Evolutionary conservation across 2,329 filamentous ascomycete species (phyloP).

Genomic region (Arthroderma sp.): DNA sequence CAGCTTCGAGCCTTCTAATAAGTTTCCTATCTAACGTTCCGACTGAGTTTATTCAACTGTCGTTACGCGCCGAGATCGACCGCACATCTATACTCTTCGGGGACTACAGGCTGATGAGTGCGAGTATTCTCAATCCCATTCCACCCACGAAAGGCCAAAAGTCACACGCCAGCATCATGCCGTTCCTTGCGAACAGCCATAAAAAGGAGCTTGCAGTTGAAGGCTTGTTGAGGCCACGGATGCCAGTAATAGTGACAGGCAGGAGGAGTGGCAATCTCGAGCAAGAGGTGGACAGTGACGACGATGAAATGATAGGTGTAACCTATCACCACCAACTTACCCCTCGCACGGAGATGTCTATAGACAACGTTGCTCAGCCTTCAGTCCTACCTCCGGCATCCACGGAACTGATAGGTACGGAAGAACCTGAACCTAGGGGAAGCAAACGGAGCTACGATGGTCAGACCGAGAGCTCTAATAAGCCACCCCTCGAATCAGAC

Average conservation of each 20-base stretch:
- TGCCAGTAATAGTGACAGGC: constrained; percentile 31
- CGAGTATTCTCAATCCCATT: constrained; percentile 70
- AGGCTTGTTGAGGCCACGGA: constrained; percentile 46
- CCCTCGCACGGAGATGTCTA: too few relatives aligned
- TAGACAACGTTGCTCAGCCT: too few relatives aligned
- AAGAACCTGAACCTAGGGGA: too few relatives aligned
- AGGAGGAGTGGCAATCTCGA: constrained; percentile 18
- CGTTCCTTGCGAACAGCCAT: constrained; percentile 59
- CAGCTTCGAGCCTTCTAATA: constrained; percentile 51
- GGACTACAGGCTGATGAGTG: constrained; percentile 59
- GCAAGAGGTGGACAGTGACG: constrained; percentile 14
- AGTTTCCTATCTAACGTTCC: constrained; percentile 50
- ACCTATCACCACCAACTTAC: too few relatives aligned
- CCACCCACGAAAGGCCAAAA: constrained; percentile 47
- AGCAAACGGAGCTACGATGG: too few relatives aligned
- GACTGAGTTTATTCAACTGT: constrained; percentile 53
- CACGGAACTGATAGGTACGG: too few relatives aligned
- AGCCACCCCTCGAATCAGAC: too few relatives aligned
- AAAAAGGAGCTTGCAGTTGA: constrained; percentile 55
- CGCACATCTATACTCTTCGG: constrained; percentile 62
- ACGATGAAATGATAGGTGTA: constrained; percentile 12
- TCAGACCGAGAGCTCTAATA: too few relatives aligned
- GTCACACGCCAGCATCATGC: constrained; percentile 60
- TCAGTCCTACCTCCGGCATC: too few relatives aligned
- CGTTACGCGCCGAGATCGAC: constrained; percentile 62